phyloP scores from a whole-genome alignment of 2,329 filamentous ascomycete genomes.

The Trichophyton benhamiae region DNA sequence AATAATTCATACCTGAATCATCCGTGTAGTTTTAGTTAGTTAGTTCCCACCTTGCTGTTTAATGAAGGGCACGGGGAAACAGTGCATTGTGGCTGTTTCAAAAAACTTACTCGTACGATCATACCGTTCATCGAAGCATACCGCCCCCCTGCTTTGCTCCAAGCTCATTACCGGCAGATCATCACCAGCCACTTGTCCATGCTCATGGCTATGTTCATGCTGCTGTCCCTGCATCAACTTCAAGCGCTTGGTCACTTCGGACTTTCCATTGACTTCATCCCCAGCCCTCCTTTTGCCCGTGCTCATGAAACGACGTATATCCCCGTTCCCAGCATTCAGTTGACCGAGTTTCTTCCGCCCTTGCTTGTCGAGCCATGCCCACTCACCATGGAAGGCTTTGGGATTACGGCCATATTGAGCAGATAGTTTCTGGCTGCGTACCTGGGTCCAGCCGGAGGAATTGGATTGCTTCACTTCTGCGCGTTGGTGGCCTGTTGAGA shows the following conservation, averaged over 20 bases:
- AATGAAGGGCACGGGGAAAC: no score
- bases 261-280: background rate
- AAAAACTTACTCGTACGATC: background rate
- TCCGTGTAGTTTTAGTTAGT: no score
- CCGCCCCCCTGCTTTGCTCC: background rate
- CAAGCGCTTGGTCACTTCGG: background rate
- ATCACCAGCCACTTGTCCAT: background rate
- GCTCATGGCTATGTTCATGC: background rate
- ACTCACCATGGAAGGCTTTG: slow-evolving; percentile 16
- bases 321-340: background rate
- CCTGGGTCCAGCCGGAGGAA: slow-evolving; percentile 15
- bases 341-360: background rate
- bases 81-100: no score
- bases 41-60: no score
- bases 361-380: slow-evolving; percentile 6
- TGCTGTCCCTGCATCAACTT: background rate
- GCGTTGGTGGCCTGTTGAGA: slow-evolving; percentile 16
- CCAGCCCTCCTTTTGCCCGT: slow-evolving; percentile 25
- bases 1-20: background rate
- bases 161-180: background rate
- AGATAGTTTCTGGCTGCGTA: slow-evolving; percentile 11
- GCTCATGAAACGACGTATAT: slow-evolving; percentile 37
- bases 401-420: slow-evolving; percentile 11
- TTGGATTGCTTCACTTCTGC: slow-evolving; percentile 13
- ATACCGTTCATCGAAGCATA: background rate